phyloP scores from a whole-genome alignment of 2,329 filamentous ascomycete genomes.

The Phialophora macrospora region DNA sequence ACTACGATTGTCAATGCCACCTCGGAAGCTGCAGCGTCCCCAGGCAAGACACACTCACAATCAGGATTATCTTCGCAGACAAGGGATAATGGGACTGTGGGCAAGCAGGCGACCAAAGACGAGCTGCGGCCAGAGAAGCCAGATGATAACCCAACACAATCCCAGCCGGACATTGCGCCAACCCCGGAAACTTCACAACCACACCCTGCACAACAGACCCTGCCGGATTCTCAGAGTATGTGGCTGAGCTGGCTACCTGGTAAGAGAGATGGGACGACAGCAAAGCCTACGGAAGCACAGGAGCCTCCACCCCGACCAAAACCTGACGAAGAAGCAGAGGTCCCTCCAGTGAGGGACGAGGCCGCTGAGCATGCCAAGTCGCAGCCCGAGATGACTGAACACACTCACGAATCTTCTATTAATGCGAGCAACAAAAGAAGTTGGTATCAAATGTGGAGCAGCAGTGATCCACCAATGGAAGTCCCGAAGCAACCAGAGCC shows the following conservation, averaged over 20 bases:
- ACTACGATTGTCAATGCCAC: slow-evolving; percentile 54
- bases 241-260: slow-evolving; percentile 50
- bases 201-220: slow-evolving; percentile 4
- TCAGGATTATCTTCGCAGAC: slow-evolving; percentile 27
- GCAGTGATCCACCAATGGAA: slow-evolving; percentile 29
- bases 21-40: slow-evolving; percentile 35
- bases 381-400: slow-evolving; percentile 36
- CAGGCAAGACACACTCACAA: slow-evolving; percentile 37
- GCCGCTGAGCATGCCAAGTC: slow-evolving; percentile 25
- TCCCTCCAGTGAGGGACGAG: background rate
- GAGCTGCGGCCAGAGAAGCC: slow-evolving; percentile 22
- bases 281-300: slow-evolving; percentile 14
- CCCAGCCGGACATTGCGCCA: background rate
- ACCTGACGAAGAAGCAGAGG: background rate
- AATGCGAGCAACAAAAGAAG: slow-evolving; percentile 45
- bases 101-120: background rate
- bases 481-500: slow-evolving; percentile 8
- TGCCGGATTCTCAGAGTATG: slow-evolving; percentile 32
- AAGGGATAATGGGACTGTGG: background rate
- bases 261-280: slow-evolving; percentile 33
- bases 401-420: slow-evolving; percentile 23
- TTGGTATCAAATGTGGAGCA: slow-evolving; percentile 54
- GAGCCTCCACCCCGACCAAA: background rate
- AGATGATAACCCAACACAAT: background rate
- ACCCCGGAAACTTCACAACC: slow-evolving; percentile 6